Conservation (phyloP, 2,329 filamentous ascomycete species). For the Pseudopyrenochaeta lycopersici region DNA sequence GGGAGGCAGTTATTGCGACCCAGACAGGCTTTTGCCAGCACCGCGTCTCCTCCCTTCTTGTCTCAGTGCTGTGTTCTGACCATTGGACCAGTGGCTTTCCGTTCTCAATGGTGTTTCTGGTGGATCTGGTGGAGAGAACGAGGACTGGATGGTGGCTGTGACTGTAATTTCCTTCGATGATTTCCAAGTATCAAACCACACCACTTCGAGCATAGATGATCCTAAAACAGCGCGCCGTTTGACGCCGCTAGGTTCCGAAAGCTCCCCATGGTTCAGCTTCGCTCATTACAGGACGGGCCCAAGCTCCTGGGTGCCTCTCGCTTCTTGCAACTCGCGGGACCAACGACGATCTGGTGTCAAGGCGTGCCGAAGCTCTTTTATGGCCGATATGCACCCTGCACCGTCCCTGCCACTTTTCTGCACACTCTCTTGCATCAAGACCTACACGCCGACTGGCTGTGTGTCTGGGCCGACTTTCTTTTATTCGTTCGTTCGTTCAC, state of each 20-base stretch:
- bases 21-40: slow-evolving; percentile 9
- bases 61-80: slow-evolving; percentile 20
- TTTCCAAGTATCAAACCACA: slow-evolving; percentile 23
- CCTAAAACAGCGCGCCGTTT: slow-evolving; percentile 32
- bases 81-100: slow-evolving; percentile 20
- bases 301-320: slow-evolving; percentile 30
- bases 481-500: slow-evolving; percentile 26
- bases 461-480: slow-evolving; percentile 32
- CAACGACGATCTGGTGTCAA: slow-evolving; percentile 33
- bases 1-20: background rate
- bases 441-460: slow-evolving; percentile 31
- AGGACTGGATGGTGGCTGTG: slow-evolving; percentile 30
- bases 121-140: slow-evolving; percentile 11
- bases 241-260: slow-evolving; percentile 33
- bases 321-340: slow-evolving; percentile 26
- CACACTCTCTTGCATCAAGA: slow-evolving; percentile 31
- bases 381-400: slow-evolving; percentile 30
- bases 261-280: slow-evolving; percentile 22
- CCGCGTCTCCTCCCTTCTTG: slow-evolving; percentile 23
- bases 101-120: slow-evolving; percentile 20
- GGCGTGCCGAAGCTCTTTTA: slow-evolving; percentile 29
- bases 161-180: slow-evolving; percentile 38
- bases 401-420: slow-evolving; percentile 28
- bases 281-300: slow-evolving; percentile 20
- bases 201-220: slow-evolving; percentile 29